These are phyloP conservation scores for Trichophaea hybrida DNA, from an alignment of 2,329 filamentous ascomycete genomes.

Conservation along the genomic window DNA sequence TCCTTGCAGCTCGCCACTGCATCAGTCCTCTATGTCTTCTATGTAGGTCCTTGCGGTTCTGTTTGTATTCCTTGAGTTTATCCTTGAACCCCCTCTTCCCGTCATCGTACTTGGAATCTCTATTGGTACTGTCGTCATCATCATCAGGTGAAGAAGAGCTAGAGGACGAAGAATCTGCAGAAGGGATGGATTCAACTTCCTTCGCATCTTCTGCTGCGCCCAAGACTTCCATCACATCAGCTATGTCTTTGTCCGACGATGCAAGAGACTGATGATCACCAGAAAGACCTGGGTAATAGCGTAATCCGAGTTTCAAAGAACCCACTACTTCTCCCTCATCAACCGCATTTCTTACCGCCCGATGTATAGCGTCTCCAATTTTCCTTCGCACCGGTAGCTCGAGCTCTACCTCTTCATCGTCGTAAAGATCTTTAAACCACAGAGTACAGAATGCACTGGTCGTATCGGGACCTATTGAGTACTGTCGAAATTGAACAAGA, in stretches of 20 bases:
- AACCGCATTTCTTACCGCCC: constrained; percentile 38
- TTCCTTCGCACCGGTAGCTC: constrained; percentile 50
- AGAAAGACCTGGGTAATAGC: constrained; percentile 47
- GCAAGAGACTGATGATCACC: constrained; percentile 45
- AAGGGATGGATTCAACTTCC: constrained; percentile 31
- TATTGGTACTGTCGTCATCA: constrained; percentile 24
- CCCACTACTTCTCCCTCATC: constrained; percentile 45
- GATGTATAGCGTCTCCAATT: constrained; percentile 36
- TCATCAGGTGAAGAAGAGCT: constrained; percentile 20
- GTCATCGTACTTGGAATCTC: constrained; percentile 29
- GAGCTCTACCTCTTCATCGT: constrained; percentile 39
- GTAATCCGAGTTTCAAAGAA: constrained; percentile 43
- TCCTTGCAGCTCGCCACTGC: constrained; percentile 45
- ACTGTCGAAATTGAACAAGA: constrained; percentile 45
- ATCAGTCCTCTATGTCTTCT: constrained; percentile 53
- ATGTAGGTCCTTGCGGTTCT: constrained; percentile 45
- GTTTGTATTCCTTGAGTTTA: constrained; percentile 46
- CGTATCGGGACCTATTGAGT: constrained; percentile 39
- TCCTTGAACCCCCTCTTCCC: constrained; percentile 34
- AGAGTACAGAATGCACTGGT: constrained; percentile 48
- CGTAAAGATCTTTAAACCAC: constrained; percentile 52
- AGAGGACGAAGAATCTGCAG: constrained; percentile 30
- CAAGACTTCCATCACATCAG: constrained; percentile 49
- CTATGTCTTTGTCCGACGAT: constrained; percentile 38
- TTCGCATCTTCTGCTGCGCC: constrained; percentile 34